These are phyloP conservation scores for Candida sojae DNA, from an alignment of 1,139 yeast species.

Conservation along the genomic window DNA sequence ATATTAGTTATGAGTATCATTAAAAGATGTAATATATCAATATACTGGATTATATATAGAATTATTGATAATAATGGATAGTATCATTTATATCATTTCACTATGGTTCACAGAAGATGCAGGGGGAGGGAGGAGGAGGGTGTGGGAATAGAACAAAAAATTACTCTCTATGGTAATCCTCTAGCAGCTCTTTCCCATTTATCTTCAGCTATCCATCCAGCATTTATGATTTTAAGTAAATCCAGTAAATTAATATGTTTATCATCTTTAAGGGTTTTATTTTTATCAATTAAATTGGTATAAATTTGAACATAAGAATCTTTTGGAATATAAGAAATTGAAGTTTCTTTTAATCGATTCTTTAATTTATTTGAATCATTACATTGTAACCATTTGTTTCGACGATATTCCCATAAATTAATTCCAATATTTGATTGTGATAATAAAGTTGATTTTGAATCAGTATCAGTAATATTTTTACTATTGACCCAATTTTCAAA, in stretches of 20 bases:
- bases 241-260: constrained; percentile 63
- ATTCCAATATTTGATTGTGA: constrained; percentile 39
- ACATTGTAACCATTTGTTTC: constrained; percentile 55
- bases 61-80: not conserved
- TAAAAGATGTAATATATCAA: not conserved
- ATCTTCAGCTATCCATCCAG: constrained; percentile 70
- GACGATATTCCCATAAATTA: constrained; percentile 59
- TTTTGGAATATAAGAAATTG: constrained; percentile 40
- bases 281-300: constrained; percentile 57
- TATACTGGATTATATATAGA: too few species aligned
- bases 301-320: constrained; percentile 60
- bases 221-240: constrained; percentile 58
- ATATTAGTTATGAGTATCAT: not conserved
- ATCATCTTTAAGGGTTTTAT: constrained; percentile 48
- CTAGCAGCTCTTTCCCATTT: constrained; percentile 63
- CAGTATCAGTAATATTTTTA: constrained; percentile 10
- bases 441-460: constrained; percentile 14
- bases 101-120: too few species aligned
- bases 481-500: constrained; percentile 17
- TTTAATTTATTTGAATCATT: constrained; percentile 17
- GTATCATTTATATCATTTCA: not conserved
- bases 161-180: constrained; percentile 32
- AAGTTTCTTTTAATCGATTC: constrained; percentile 22
- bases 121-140: too few species aligned
- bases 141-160: not conserved